These are phyloP conservation scores for Quercus cerris DNA, from an alignment of 306 rosid species.

Conservation along the genomic window DNA sequence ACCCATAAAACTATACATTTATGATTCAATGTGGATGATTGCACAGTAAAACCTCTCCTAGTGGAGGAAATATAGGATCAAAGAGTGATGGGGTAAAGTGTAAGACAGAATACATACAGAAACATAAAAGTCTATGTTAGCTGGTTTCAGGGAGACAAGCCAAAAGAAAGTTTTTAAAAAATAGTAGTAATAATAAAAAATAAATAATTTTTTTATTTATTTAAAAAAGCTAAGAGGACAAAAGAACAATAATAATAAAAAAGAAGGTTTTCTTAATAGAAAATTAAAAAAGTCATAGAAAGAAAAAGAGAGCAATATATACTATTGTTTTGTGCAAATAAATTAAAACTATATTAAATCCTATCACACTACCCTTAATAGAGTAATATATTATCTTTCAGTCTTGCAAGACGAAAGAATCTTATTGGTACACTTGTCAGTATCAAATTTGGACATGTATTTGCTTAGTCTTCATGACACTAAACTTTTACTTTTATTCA, in stretches of 20 bases:
- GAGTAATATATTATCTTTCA: conserved; percentile 4
- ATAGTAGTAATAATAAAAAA: neutral
- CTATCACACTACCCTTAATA: conserved; percentile 2
- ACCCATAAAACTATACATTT: neutral
- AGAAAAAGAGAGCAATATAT: neutral
- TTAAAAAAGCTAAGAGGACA: neutral
- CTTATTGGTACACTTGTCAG: conserved; percentile 21
- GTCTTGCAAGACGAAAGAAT: conserved; percentile 25
- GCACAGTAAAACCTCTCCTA: neutral
- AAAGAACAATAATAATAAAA: neutral
- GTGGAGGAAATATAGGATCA: conserved; percentile 13
- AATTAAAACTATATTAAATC: neutral
- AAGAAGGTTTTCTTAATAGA: neutral
- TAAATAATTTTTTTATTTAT: neutral
- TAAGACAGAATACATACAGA: neutral
- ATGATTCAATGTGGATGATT: neutral
- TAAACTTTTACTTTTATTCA: neutral
- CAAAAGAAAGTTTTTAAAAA: conserved; percentile 2
- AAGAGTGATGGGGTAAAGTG: conserved; percentile 2
- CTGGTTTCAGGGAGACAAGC: conserved; percentile 25
- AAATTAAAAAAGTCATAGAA: neutral
- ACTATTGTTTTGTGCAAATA: neutral
- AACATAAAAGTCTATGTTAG: conserved; percentile 7
- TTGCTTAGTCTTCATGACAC: conserved; percentile 13
- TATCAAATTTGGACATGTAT: conserved; percentile 25